Evolutionary conservation across 2,329 filamentous ascomycete species (phyloP).

Genomic region (Cladorrhinum sp.): DNA sequence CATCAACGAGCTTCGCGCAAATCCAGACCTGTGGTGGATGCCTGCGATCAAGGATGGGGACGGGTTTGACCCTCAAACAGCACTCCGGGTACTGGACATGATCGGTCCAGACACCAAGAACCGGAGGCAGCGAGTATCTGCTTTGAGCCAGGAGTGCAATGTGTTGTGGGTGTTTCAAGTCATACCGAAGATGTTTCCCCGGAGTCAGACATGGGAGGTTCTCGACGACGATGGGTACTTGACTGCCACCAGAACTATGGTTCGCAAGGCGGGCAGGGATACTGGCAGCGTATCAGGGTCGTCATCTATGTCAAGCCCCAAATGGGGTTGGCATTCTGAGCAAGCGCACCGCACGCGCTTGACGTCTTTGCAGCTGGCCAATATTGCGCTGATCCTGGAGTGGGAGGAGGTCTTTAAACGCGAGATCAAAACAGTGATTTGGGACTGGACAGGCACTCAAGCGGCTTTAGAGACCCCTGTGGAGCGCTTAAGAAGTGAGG

Average conservation of each 20-base stretch:
- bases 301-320: background rate
- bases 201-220: constrained; percentile 6
- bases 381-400: constrained; percentile 7
- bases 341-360: background rate
- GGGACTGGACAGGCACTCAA: constrained; percentile 10
- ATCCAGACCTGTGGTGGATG: constrained; percentile 1
- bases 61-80: constrained; percentile 2
- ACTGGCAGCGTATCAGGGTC: background rate
- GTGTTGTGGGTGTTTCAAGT: constrained; percentile 12
- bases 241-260: background rate
- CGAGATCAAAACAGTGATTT: constrained; percentile 10
- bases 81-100: constrained; percentile 3
- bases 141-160: constrained; percentile 6
- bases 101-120: constrained; percentile 4
- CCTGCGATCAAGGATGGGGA: background rate
- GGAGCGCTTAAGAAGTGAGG: background rate
- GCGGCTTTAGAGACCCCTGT: constrained; percentile 5
- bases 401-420: constrained; percentile 11
- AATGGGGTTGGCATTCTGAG: constrained; percentile 1
- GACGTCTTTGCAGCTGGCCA: constrained; percentile 10
- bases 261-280: background rate
- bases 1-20: constrained; percentile 5
- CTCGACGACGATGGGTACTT: constrained; percentile 7
- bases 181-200: background rate
- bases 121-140: background rate